A percentile compares a stretch with the other conserved stretches of the same genome.
Conservation (phyloP, 768 basidiomycete species). For the Naganishia antarctica region DNA sequence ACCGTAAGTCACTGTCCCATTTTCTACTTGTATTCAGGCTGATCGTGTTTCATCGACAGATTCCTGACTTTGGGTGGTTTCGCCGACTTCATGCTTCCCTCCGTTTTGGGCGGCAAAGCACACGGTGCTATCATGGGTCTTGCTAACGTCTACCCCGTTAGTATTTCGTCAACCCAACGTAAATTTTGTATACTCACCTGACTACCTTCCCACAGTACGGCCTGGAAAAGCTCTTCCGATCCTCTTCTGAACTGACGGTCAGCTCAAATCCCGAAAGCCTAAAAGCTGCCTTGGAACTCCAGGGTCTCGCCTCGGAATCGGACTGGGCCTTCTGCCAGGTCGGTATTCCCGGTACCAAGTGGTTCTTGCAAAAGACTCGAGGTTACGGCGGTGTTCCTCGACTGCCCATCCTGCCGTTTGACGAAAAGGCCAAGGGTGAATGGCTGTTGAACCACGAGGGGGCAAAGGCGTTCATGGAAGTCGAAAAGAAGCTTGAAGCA, state of each 20-base stretch:
- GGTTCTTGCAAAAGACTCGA: slow-evolving; percentile 61
- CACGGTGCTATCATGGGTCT: slow-evolving; percentile 89
- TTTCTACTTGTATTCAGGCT: background rate
- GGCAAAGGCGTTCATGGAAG: slow-evolving; percentile 61
- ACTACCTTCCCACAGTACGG: slow-evolving; percentile 55
- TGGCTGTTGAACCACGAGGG: slow-evolving; percentile 69
- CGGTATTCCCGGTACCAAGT: slow-evolving; percentile 79
- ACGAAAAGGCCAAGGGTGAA: slow-evolving; percentile 54
- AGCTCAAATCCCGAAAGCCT: slow-evolving; percentile 56
- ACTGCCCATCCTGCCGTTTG: slow-evolving; percentile 68
- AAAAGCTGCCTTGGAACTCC: slow-evolving; percentile 65
- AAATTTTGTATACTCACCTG: background rate
- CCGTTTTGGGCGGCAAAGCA: slow-evolving; percentile 61
- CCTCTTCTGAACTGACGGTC: slow-evolving; percentile 58
- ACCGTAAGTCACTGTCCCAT: slow-evolving; percentile 49
- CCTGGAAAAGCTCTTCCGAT: slow-evolving; percentile 59
- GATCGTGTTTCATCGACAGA: slow-evolving; percentile 18
- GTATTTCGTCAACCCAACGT: background rate
- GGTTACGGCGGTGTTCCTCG: slow-evolving; percentile 80
- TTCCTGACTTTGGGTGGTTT: slow-evolving; percentile 85
- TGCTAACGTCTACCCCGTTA: slow-evolving; percentile 60
- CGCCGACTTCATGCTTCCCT: slow-evolving; percentile 73
- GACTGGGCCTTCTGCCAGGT: slow-evolving; percentile 74
- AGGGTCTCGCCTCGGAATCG: slow-evolving; percentile 72
- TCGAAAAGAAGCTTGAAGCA: slow-evolving; percentile 54